Conservation (phyloP, 345 rosid genomes). For the Rhizophora apiculata region DNA sequence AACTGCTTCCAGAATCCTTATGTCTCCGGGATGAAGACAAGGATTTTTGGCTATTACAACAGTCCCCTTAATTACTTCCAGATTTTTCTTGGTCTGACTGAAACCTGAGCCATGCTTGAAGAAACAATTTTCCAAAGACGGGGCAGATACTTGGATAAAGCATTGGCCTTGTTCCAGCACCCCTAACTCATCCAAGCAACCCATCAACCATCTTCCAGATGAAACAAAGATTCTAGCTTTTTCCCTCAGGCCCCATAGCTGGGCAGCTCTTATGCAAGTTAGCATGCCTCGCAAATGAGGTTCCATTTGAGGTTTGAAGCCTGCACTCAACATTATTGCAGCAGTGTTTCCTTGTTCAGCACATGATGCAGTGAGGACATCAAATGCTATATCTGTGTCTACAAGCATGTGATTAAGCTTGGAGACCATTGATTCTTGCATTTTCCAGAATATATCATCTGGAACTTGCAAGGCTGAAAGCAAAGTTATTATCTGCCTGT, state of each 20-base stretch:
- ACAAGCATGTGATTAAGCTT: constrained; percentile 60
- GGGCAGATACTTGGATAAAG: constrained; percentile 80
- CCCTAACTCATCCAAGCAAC: constrained; percentile 81
- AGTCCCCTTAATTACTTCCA: constrained; percentile 57
- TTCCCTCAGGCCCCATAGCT: constrained; percentile 83
- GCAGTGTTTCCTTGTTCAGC: constrained; percentile 72
- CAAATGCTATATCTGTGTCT: constrained; percentile 75
- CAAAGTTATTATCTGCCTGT: constrained; percentile 79
- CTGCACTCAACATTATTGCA: constrained; percentile 90
- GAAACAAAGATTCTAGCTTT: constrained; percentile 79
- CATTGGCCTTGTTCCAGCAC: constrained; percentile 85
- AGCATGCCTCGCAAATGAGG: constrained; percentile 88
- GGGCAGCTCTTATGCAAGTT: constrained; percentile 78
- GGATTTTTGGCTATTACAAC: constrained; percentile 86
- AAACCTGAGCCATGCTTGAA: constrained; percentile 73
- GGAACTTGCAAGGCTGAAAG: constrained; percentile 63
- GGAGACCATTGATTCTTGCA: constrained; percentile 65
- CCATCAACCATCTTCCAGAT: constrained; percentile 91
- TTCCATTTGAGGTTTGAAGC: constrained; percentile 68
- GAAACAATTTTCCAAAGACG: constrained; percentile 67
- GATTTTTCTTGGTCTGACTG: constrained; percentile 44
- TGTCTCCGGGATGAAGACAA: constrained; percentile 93
- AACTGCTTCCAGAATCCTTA: constrained; percentile 87
- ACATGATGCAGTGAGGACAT: constrained; percentile 72
- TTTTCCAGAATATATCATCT: constrained; percentile 64